A percentile compares a stretch with the other conserved stretches of the same genome.
phyloP scores from a whole-genome alignment of 768 basidiomycete genomes.

The Gymnopilus junonius region DNA sequence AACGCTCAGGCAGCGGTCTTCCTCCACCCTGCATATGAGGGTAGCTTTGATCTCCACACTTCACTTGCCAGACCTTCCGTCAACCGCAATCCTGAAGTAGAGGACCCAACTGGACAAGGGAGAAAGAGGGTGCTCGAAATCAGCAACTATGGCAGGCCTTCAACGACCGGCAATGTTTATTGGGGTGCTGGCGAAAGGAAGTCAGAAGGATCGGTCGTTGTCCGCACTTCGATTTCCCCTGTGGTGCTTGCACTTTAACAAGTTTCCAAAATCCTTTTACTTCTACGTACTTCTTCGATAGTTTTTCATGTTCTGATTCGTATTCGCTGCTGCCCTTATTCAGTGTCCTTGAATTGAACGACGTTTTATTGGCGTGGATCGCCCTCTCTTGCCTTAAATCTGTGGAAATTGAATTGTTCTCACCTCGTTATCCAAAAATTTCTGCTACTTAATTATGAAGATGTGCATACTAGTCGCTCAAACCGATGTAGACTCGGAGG shows the following conservation, averaged over 20 bases:
- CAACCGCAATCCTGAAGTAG: constrained; percentile 6
- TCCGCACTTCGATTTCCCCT: background rate
- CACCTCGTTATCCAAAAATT: too few relatives aligned
- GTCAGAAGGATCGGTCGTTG: background rate
- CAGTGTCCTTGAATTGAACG: too few relatives aligned
- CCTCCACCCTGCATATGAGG: constrained; percentile 43
- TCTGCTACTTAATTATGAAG: too few relatives aligned
- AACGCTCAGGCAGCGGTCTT: constrained; percentile 37
- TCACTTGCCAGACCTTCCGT: constrained; percentile 7
- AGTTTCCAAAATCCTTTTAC: background rate
- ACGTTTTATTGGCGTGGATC: too few relatives aligned
- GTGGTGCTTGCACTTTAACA: background rate
- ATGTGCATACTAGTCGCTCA: too few relatives aligned
- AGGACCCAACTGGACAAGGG: constrained; percentile 29
- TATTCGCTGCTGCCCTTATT: background rate
- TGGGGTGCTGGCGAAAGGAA: background rate
- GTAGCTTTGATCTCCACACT: constrained; percentile 29
- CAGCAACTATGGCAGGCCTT: background rate
- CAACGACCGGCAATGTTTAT: background rate
- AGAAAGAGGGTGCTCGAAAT: constrained; percentile 21
- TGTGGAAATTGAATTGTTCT: too few relatives aligned
- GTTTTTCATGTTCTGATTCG: background rate
- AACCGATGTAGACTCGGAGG: too few relatives aligned
- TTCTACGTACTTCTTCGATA: background rate
- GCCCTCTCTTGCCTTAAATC: too few relatives aligned